Base-by-base conservation (phyloP, 495 filamentous ascomycete species). In the Annulohypoxylon moriforme region DNA sequence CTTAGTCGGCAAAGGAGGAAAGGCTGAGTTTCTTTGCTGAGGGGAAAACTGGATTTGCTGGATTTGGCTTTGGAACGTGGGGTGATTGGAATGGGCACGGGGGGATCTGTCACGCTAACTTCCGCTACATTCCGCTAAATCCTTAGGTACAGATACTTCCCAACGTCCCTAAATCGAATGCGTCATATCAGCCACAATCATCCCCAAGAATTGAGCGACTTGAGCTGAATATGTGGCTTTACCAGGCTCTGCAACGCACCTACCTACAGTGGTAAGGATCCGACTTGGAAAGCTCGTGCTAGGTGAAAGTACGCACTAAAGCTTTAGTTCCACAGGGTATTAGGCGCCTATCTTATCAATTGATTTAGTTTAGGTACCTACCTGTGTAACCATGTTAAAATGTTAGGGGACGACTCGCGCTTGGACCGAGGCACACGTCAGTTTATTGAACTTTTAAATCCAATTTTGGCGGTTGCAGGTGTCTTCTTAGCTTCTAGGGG, bases 181-280 rank as follows among this genome's bases (percentile, higher is more conserved):
- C 75, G 75, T 77, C 75, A 75, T 73, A 27, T 25, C 16, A 77
- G 75, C 75, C 72, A 77, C 75, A 75, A 24, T 25, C 16, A n/a
- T 0, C 55, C 24, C 11, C 34, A 50, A 34, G 24, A 31, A 44
- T 24, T 60, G n/a, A n/a, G n/a, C n/a, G n/a, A n/a, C n/a, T n/a
- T n/a, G n/a, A 49, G 52, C n/a, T 67, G 13, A 13, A 13, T 10
- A 5, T 1, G 13, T 13, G 13, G 34, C 34, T 10, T 38, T 1
- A 11, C 13, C 25, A 16, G 27, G n/a, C n/a, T 18, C 50, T 55
- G n/a, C 25, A 52, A 52, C 20, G 40, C 40, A 27, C 22, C 22
- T 52, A 24, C 22, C 22, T 25, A 52, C 25, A 29, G 22, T 27
- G 14, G 47, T 29, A 52, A 29, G 27, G 20, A 13, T 52, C 47